Percentiles rank a stretch among this genome's conserved stretches.
These are phyloP conservation scores for Rhynchosporium graminicola DNA, from an alignment of 2,329 filamentous ascomycete species.

Conservation along the genomic window DNA sequence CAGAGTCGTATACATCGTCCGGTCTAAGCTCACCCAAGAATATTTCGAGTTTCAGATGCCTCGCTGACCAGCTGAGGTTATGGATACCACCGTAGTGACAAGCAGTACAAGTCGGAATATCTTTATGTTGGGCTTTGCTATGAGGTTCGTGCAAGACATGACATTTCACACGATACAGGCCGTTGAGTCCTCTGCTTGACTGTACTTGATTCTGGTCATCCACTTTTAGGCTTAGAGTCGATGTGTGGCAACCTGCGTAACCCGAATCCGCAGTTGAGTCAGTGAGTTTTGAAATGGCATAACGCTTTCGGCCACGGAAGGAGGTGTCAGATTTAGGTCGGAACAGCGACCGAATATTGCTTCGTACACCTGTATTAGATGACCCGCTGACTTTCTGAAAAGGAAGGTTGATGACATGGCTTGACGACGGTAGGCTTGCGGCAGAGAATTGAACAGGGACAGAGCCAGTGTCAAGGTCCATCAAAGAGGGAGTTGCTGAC, in stretches of 20 bases:
- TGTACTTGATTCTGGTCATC: slow-evolving; percentile 10
- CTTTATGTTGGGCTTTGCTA: slow-evolving; percentile 14
- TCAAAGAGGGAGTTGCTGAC: slow-evolving; percentile 2
- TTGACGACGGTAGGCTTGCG: not conserved
- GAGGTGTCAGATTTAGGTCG: slow-evolving; percentile 16
- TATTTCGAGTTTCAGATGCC: slow-evolving; percentile 26
- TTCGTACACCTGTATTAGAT: slow-evolving; percentile 7
- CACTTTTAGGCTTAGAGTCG: slow-evolving; percentile 15
- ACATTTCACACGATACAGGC: slow-evolving; percentile 26
- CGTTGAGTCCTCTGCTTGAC: slow-evolving; percentile 26
- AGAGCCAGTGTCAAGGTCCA: not conserved
- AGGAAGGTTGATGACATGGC: not conserved
- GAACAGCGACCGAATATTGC: slow-evolving; percentile 19
- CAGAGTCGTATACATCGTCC: slow-evolving; percentile 19
- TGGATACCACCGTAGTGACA: slow-evolving; percentile 27
- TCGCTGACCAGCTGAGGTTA: slow-evolving; percentile 27
- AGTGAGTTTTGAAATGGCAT: slow-evolving; percentile 17
- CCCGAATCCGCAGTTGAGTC: slow-evolving; percentile 23
- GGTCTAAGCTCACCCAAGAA: slow-evolving; percentile 24
- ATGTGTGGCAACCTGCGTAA: slow-evolving; percentile 22
- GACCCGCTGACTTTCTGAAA: slow-evolving; percentile 13
- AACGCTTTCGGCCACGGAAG: slow-evolving; percentile 13
- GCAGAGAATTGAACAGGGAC: not conserved
- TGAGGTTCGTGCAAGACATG: slow-evolving; percentile 23
- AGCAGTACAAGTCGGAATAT: slow-evolving; percentile 20